These are phyloP conservation scores for Plasmodium yoelii DNA, from an alignment of 169 alveolate genomes.

Conservation along the genomic window DNA sequence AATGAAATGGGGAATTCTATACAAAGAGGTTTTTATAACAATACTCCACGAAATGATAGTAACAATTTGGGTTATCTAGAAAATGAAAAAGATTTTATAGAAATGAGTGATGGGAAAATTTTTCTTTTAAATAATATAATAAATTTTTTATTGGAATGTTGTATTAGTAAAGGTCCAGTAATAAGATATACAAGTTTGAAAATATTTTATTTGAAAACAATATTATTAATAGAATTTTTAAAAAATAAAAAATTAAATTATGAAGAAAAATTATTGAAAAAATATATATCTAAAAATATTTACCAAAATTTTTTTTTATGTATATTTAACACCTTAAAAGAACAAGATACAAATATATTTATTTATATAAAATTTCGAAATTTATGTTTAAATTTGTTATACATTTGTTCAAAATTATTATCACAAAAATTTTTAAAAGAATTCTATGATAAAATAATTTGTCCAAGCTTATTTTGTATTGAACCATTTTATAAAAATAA, in stretches of 20 bases:
- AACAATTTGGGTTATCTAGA: neutral
- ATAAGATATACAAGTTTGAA: conserved; percentile 42
- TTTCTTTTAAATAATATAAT: conserved; percentile 62
- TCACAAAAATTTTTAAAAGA: conserved; percentile 32
- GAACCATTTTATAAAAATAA: conserved; percentile 33
- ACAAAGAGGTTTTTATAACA: neutral
- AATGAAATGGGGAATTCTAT: neutral
- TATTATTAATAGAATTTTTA: conserved; percentile 26
- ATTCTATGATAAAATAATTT: conserved; percentile 55
- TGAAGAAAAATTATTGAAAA: conserved; percentile 48
- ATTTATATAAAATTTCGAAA: conserved; percentile 52
- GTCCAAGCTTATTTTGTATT: neutral
- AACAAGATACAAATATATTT: conserved; percentile 63
- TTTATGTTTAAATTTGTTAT: conserved; percentile 52
- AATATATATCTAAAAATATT: conserved; percentile 31
- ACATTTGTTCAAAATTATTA: conserved; percentile 31
- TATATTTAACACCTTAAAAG: conserved; percentile 45
- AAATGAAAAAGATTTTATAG: conserved; percentile 50
- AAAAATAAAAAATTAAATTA: conserved; percentile 18
- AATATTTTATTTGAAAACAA: conserved; percentile 46
- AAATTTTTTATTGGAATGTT: conserved; percentile 63
- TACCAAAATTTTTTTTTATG: conserved; percentile 66
- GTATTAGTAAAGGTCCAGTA: conserved; percentile 51
- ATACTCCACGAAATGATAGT: neutral
- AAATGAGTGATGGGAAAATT: conserved; percentile 37